Percentiles rank a stretch among this genome's conserved stretches.
Evolutionary conservation across 148 eudicot genomes (phyloP).

Genomic region (Diospyros kaki): DNA sequence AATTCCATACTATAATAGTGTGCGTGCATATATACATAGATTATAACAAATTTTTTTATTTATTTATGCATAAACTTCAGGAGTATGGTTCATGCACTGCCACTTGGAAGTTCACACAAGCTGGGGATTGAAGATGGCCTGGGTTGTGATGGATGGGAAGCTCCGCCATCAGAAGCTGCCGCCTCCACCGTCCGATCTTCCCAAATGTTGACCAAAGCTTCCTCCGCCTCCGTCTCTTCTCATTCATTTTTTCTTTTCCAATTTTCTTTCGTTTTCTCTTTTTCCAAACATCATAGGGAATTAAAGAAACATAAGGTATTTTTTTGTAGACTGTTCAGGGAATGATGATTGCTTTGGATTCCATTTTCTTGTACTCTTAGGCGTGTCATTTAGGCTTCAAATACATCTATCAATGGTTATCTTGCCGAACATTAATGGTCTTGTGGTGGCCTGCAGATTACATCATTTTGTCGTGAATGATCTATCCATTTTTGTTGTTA

Average conservation of each 20-base stretch:
- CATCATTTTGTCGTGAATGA: too few species aligned
- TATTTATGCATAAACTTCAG: slow-evolving; percentile 15
- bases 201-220: slow-evolving; percentile 41
- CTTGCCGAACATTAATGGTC: too few species aligned
- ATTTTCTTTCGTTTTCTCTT: neutral
- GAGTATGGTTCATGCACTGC: slow-evolving; percentile 76
- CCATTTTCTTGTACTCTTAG: neutral
- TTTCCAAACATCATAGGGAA: neutral
- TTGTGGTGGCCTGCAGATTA: too few species aligned
- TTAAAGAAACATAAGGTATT: neutral
- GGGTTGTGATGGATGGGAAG: slow-evolving; percentile 51
- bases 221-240: slow-evolving; percentile 5
- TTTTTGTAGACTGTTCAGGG: neutral
- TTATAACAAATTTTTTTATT: neutral
- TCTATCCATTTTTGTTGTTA: too few species aligned
- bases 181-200: slow-evolving; percentile 60
- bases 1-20: too few species aligned
- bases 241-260: too few species aligned
- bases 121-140: slow-evolving; percentile 75
- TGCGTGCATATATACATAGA: too few species aligned
- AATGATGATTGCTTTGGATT: neutral
- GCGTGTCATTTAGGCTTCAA: too few species aligned
- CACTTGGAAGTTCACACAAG: slow-evolving; percentile 66
- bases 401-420: too few species aligned
- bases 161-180: slow-evolving; percentile 45